Conservation (phyloP, 108 stramenopile species). For the Nitzschia putrida region DNA sequence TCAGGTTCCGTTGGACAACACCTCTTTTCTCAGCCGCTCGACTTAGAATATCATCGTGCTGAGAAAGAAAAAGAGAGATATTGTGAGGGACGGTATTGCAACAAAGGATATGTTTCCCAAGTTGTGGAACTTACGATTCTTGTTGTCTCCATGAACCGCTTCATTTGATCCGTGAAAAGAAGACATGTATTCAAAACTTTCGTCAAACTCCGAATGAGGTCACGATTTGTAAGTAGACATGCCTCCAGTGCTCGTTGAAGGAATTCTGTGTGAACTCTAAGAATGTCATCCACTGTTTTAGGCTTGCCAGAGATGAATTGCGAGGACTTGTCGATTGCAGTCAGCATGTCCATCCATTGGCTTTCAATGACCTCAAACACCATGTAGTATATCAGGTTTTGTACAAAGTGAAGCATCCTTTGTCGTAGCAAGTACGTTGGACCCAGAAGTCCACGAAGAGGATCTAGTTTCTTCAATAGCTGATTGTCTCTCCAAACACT, state of each 20-base stretch:
- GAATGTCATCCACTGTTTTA: slow-evolving; percentile 88
- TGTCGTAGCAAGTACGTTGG: slow-evolving; percentile 87
- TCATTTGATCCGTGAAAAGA: slow-evolving; percentile 83
- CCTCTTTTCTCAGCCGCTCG: slow-evolving; percentile 42
- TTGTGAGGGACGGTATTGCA: background rate
- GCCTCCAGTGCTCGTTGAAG: slow-evolving; percentile 84
- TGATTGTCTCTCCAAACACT: slow-evolving; percentile 90
- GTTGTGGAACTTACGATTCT: slow-evolving; percentile 48
- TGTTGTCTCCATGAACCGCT: slow-evolving; percentile 73
- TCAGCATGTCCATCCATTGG: slow-evolving; percentile 82
- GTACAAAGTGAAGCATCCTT: slow-evolving; percentile 97
- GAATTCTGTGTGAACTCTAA: slow-evolving; percentile 84
- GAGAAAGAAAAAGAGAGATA: slow-evolving; percentile 2
- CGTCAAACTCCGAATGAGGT: slow-evolving; percentile 67
- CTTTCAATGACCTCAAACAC: slow-evolving; percentile 96
- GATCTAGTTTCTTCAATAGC: slow-evolving; percentile 79
- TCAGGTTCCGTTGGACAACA: slow-evolving; percentile 43
- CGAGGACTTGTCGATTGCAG: slow-evolving; percentile 21
- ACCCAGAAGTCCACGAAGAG: slow-evolving; percentile 69
- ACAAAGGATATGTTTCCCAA: background rate
- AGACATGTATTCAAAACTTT: slow-evolving; percentile 84
- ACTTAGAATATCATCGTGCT: slow-evolving; percentile 36
- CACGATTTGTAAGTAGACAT: slow-evolving; percentile 89
- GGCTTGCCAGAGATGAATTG: background rate
- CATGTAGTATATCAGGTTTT: slow-evolving; percentile 97